phyloP scores from a whole-genome alignment of 2,329 filamentous ascomycete genomes.

The Talaromyces sp. region DNA sequence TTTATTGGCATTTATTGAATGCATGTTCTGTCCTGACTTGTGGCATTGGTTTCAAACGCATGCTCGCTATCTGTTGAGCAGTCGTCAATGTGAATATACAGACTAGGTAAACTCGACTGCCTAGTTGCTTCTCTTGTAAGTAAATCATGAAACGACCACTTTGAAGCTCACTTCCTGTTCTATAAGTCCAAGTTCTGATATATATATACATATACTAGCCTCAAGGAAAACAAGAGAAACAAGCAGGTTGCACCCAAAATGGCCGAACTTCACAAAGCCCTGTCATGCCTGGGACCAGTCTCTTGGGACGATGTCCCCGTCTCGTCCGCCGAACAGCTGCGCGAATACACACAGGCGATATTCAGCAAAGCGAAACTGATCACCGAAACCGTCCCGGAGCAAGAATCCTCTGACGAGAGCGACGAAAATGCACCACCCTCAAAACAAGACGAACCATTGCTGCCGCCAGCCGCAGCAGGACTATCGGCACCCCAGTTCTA shows the following conservation, averaged over 20 bases:
- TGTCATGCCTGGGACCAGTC: constrained; percentile 53
- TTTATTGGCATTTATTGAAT: background rate
- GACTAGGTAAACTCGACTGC: background rate
- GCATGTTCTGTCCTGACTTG: background rate
- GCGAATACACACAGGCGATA: constrained; percentile 52
- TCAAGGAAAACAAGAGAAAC: background rate
- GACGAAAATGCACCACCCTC: background rate
- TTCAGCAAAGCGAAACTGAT: constrained; percentile 66
- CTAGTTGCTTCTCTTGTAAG: background rate
- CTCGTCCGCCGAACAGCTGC: constrained; percentile 40
- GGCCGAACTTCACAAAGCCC: constrained; percentile 54
- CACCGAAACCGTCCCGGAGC: constrained; percentile 67
- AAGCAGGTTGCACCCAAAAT: constrained; percentile 29
- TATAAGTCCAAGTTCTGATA: background rate
- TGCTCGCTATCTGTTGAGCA: background rate
- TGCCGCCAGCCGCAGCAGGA: background rate
- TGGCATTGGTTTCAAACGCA: background rate
- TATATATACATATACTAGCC: background rate
- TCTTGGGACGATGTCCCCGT: constrained; percentile 47
- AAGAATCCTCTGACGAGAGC: constrained; percentile 31
- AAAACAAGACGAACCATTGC: no score
- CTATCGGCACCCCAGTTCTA: constrained; percentile 46
- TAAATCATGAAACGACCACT: background rate
- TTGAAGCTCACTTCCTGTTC: background rate
- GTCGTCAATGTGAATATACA: background rate